phyloP scores from a whole-genome alignment of 805 yeast species.

The Kodamaea neixiangensis region DNA sequence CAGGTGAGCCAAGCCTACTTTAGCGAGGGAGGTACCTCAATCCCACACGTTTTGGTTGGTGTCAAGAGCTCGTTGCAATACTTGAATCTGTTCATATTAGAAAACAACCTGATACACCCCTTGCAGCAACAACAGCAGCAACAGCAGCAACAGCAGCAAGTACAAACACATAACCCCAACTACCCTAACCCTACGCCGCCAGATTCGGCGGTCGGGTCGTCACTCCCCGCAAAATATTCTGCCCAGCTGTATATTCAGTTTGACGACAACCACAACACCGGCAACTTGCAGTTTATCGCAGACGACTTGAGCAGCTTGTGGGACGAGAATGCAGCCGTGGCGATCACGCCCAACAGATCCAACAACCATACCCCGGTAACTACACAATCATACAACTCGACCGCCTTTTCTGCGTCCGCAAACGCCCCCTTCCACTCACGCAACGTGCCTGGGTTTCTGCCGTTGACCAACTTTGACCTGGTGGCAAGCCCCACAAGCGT shows the following conservation, averaged over 20 bases:
- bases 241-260: constrained; percentile 9
- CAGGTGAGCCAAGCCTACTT: constrained; percentile 71
- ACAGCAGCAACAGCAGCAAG: neutral
- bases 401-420: neutral
- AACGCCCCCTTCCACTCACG: neutral
- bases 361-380: constrained; percentile 11
- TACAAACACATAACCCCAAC: constrained; percentile 1
- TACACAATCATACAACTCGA: neutral
- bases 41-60: constrained; percentile 73
- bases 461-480: constrained; percentile 11
- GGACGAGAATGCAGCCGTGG: constrained; percentile 11
- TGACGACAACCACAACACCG: constrained; percentile 10
- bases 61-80: constrained; percentile 49
- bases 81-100: constrained; percentile 55
- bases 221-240: constrained; percentile 8
- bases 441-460: constrained; percentile 7
- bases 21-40: constrained; percentile 56
- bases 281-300: constrained; percentile 12
- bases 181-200: constrained; percentile 11
- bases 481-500: constrained; percentile 6
- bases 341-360: constrained; percentile 6
- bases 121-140: neutral
- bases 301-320: constrained; percentile 16
- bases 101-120: constrained; percentile 26
- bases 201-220: constrained; percentile 3